phyloP scores from a whole-genome alignment of 768 basidiomycete genomes.

The Naganishia randhawae region DNA sequence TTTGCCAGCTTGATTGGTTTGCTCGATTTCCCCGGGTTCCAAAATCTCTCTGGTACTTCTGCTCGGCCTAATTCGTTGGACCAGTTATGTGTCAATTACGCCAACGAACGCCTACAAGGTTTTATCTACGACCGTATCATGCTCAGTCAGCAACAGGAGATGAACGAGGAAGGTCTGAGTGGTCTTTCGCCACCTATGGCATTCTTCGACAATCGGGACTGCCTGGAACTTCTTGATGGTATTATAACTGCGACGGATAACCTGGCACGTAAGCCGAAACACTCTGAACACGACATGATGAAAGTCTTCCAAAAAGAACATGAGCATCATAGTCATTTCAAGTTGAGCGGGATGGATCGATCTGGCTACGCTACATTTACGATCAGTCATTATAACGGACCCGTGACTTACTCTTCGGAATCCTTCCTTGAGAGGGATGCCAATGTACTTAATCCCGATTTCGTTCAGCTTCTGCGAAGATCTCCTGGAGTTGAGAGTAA shows the following conservation, averaged over 20 bases:
- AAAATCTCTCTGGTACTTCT: conserved; percentile 61
- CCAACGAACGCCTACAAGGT: conserved; percentile 82
- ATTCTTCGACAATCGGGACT: conserved; percentile 88
- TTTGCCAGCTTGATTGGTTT: conserved; percentile 82
- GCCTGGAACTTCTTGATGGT: conserved; percentile 80
- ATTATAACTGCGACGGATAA: conserved; percentile 97
- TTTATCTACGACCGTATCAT: conserved; percentile 77
- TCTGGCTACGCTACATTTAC: conserved; percentile 82
- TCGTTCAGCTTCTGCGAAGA: conserved; percentile 81
- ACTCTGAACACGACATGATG: conserved; percentile 89
- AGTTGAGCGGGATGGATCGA: conserved; percentile 68
- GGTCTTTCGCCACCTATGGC: conserved; percentile 61
- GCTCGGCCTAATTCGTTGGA: conserved; percentile 82
- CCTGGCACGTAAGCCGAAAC: conserved; percentile 80
- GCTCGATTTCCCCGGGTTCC: conserved; percentile 88
- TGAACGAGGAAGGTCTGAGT: conserved; percentile 73
- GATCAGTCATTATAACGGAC: conserved; percentile 83
- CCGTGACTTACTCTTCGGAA: conserved; percentile 87
- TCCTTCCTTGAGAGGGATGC: conserved; percentile 83
- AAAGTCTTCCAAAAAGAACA: conserved; percentile 91
- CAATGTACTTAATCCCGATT: conserved; percentile 86
- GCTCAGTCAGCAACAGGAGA: conserved; percentile 76
- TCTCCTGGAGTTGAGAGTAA: conserved; percentile 35
- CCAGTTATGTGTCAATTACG: conserved; percentile 94
- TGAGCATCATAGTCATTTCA: conserved; percentile 90